These are phyloP conservation scores for Diversispora eburnea DNA, from an alignment of 192 early-diverging fungal species.

Conservation along the genomic window DNA sequence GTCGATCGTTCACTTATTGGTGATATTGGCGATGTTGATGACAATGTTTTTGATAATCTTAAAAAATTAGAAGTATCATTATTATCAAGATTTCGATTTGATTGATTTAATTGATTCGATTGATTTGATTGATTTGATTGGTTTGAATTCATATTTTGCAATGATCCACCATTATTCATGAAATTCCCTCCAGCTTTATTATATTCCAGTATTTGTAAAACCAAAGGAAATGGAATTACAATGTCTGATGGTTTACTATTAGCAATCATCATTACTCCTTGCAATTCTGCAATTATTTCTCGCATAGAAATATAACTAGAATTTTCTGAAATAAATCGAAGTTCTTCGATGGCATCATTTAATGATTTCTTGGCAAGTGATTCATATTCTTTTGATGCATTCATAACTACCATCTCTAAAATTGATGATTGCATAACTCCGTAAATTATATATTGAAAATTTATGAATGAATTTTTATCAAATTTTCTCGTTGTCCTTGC, in stretches of 20 bases:
- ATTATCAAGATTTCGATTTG: neutral
- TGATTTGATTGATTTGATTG: neutral
- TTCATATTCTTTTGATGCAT: constrained; percentile 11
- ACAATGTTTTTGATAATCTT: neutral
- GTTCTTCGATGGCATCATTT: constrained; percentile 19
- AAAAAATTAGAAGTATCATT: neutral
- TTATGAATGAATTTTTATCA: constrained; percentile 10
- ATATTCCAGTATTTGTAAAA: constrained; percentile 9
- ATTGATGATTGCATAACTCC: constrained; percentile 17
- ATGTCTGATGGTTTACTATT: constrained; percentile 11
- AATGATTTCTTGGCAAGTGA: constrained; percentile 11
- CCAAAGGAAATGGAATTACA: constrained; percentile 18
- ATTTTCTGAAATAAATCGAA: neutral
- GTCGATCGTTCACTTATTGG: too few species aligned
- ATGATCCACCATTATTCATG: neutral
- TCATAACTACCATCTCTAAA: constrained; percentile 23
- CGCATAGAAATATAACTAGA: neutral
- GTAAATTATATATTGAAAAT: constrained; percentile 18
- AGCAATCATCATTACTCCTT: constrained; percentile 11
- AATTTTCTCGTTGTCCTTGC: constrained; percentile 8
- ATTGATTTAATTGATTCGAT: too few species aligned
- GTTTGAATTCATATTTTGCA: neutral
- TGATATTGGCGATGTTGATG: too few species aligned
- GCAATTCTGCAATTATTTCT: constrained; percentile 13
- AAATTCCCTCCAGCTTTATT: neutral